These are phyloP conservation scores for Pseudopithomyces maydicus DNA, from an alignment of 2,329 filamentous ascomycete species.

Conservation along the genomic window DNA sequence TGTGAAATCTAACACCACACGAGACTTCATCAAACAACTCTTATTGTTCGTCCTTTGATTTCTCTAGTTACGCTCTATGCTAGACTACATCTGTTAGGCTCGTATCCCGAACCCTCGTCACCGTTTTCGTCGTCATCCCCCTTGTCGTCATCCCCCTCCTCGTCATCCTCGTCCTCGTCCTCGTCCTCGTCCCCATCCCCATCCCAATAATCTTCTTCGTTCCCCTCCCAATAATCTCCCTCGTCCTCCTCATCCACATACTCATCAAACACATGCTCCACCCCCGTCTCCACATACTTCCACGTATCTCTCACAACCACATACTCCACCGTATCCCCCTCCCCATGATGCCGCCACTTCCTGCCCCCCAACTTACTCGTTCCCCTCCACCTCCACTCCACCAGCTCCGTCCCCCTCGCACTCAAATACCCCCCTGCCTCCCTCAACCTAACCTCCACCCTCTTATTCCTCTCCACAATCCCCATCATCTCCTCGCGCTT, in stretches of 20 bases:
- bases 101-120: neutral
- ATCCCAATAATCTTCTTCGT: too few species aligned
- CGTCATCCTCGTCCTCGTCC: neutral
- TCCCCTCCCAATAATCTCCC: too few species aligned
- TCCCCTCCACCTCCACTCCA: conserved; percentile 18
- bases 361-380: conserved; percentile 13
- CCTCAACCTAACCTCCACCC: conserved; percentile 10
- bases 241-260: neutral
- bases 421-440: conserved; percentile 15
- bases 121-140: neutral
- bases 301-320: neutral
- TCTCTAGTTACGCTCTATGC: too few species aligned
- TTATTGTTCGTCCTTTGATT: too few species aligned
- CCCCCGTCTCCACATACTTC: neutral
- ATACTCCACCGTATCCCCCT: neutral
- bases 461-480: conserved; percentile 17
- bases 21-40: too few species aligned
- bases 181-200: neutral
- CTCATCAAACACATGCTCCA: neutral
- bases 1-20: too few species aligned
- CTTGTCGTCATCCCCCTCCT: neutral
- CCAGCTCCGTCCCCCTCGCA: conserved; percentile 10
- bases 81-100: too few species aligned
- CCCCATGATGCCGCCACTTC: conserved; percentile 10
- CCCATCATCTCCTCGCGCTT: conserved; percentile 19